Evolutionary conservation across 2,329 filamentous ascomycete species (phyloP), one percentile per base, ranked within the genome.

Genomic region (Aureobasidium sp.): DNA sequence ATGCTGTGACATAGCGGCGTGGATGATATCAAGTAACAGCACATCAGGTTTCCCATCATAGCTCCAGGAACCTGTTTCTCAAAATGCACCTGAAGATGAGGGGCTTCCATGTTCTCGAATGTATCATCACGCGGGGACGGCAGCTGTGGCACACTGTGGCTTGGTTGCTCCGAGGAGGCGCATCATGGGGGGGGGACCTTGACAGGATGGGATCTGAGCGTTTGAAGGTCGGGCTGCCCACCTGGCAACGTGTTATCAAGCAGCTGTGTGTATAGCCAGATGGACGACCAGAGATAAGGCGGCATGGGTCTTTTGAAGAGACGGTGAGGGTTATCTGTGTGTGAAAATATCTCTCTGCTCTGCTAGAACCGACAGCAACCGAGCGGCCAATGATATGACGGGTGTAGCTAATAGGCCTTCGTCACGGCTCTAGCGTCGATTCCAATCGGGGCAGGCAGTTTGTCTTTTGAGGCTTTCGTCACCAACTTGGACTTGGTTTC

Each of bases 381-480:
- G 44, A 7, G 45, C 35, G 45, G 57, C 57, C 57, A 60, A 60
- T 60, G 44, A 60, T 24, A 60, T 29, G 35, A 24, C 29, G n/a
- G 33, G 24, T 42, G 57, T 60, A 60, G 57, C 57, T 60, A 60
- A 60, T 60, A 22, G 33, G 22, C 29, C 53, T 29, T 45, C 40
- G 39, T 45, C 39, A 33, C 53, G 40, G 35, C 24, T 60, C 24
- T 60, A 60, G 57, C 57, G 57, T 60, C 57, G 57, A 48, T 48
- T 48, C 45, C 24, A 24, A 50, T 60, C 57, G 57, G 57, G 56
- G 31, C 31, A 33, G 44, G 33, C 57, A 60, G 44, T 60, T 60
- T 50, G 45, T 59, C 22, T 50, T 24, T 58, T 33, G n/a, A 42
- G 24, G 48, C 33, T 60, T 60, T 60, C 57, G 57, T 60, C 57